A percentile compares a stretch with the other conserved stretches of the same genome.
Evolutionary conservation across 2,329 filamentous ascomycete species (phyloP).

Genomic region (Apiospora pterosperma): DNA sequence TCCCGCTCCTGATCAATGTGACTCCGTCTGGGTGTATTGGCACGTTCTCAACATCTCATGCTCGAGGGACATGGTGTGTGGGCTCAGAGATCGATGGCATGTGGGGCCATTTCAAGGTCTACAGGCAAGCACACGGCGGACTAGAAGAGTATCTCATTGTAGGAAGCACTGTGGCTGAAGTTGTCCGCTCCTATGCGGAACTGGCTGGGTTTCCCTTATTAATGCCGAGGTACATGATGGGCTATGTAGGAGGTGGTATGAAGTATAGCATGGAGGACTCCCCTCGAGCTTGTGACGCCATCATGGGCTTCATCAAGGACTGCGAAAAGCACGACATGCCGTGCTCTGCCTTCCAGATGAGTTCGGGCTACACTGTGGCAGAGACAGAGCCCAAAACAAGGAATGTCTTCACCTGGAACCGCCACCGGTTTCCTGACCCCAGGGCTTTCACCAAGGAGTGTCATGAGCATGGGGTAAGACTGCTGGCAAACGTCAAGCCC

Average conservation of each 20-base stretch:
- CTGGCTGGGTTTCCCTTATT: slow-evolving; percentile 66
- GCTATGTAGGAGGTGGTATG: slow-evolving; percentile 65
- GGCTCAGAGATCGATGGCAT: slow-evolving; percentile 73
- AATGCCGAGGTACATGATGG: slow-evolving; percentile 69
- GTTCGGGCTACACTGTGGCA: slow-evolving; percentile 67
- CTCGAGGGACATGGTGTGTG: slow-evolving; percentile 61
- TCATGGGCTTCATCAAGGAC: slow-evolving; percentile 59
- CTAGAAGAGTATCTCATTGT: slow-evolving; percentile 69
- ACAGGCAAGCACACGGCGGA: slow-evolving; percentile 68
- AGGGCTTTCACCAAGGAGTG: slow-evolving; percentile 59
- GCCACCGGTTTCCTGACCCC: slow-evolving; percentile 66
- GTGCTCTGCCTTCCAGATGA: slow-evolving; percentile 70
- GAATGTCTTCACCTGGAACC: slow-evolving; percentile 71
- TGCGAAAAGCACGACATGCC: slow-evolving; percentile 64
- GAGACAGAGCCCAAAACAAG: slow-evolving; percentile 65
- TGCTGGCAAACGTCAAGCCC: slow-evolving; percentile 71
- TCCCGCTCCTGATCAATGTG: slow-evolving; percentile 68
- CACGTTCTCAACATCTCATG: slow-evolving; percentile 65
- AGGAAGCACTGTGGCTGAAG: slow-evolving; percentile 62
- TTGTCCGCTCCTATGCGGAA: slow-evolving; percentile 63
- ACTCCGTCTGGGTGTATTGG: slow-evolving; percentile 62
- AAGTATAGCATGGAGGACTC: slow-evolving; percentile 49
- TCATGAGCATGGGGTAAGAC: slow-evolving; percentile 60
- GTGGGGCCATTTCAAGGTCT: slow-evolving; percentile 73
- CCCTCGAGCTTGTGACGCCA: slow-evolving; percentile 52